A percentile compares a stretch with the other conserved stretches of the same genome.
Conservation (phyloP, 768 basidiomycete species). For the Psilocybe sp. region DNA sequence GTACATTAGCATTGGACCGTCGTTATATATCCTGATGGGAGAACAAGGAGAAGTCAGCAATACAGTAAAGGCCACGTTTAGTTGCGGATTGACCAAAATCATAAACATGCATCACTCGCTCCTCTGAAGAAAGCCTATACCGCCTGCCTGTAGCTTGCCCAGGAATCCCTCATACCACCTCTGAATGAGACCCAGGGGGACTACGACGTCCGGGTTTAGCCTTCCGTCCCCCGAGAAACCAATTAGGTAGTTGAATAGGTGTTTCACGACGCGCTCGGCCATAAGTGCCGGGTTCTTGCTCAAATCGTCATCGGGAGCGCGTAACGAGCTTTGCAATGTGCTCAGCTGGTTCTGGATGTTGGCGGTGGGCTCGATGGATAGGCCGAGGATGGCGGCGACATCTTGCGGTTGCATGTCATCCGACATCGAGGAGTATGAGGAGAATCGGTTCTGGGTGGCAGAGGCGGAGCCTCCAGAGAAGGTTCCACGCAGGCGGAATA, state of each 20-base stretch:
- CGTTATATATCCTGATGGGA: too few relatives aligned
- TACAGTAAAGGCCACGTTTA: too few relatives aligned
- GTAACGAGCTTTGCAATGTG: constrained; percentile 34
- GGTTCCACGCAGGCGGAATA: constrained; percentile 76
- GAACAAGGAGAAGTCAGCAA: too few relatives aligned
- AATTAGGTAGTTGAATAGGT: constrained; percentile 74
- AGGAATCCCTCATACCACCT: constrained; percentile 74
- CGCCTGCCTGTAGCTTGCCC: constrained; percentile 55
- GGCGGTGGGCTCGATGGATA: constrained; percentile 74
- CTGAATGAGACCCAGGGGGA: constrained; percentile 61
- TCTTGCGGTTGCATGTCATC: constrained; percentile 31
- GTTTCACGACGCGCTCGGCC: constrained; percentile 68
- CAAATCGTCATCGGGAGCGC: constrained; percentile 19
- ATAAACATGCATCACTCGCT: constrained; percentile 22
- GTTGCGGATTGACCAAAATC: too few relatives aligned
- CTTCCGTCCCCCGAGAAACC: constrained; percentile 52
- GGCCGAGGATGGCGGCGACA: constrained; percentile 73
- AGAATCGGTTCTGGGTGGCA: constrained; percentile 40
- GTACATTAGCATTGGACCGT: too few relatives aligned
- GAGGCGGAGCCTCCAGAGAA: constrained; percentile 31
- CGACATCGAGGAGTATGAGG: constrained; percentile 30
- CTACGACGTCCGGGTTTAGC: constrained; percentile 46
- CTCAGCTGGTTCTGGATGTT: constrained; percentile 59
- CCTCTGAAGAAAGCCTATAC: constrained; percentile 61
- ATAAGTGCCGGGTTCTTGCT: constrained; percentile 48